Evolutionary conservation across 345 rosid species (phyloP), one percentile per base, ranked within the genome.

Genomic region (Clausena lansium): DNA sequence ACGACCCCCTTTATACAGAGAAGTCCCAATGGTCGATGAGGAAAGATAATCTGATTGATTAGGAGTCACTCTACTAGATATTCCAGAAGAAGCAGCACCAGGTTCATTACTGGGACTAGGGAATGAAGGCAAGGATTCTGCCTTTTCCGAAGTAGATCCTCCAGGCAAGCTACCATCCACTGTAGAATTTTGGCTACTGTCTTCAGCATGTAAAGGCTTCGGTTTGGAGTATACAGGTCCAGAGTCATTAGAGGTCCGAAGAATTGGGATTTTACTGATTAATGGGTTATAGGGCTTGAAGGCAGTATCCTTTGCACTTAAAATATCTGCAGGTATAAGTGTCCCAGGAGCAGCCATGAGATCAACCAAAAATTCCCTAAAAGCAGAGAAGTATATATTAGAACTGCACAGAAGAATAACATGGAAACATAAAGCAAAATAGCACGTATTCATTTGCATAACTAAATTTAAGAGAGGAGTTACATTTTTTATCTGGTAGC

Each of bases 271-370:
- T 78, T 85, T 89, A 82, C 79, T 81, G 57, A 87, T 77, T 61
- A 82, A 83, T 9, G 92, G 85, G 80, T 85, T 88, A 74, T 78
- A 79, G 77, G 92, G 77, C 80, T 80, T 86, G 78, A 79, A 84
- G 69, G 89, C 63, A 69, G 80, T 82, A 45, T 92, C 94, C 83
- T 80, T 92, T 78, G 83, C 81, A 85, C 87, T 89, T 9, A 87
- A 84, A 85, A 90, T 72, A 81, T 97, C 99, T 86, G 97, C 96
- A 66, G 99, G 99, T 85, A 97, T 91, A 80, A 97, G 96, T 30
- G 98, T 94, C 83, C 99, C 99, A 39, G 99, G 97, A 84, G 93
- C 99, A 78, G 98, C 97, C 99, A 97, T 97, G 83, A 97, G 98
- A 90, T 97, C 99, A 78, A 97, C 97, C 90, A 97, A 88, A 93